These are phyloP conservation scores for Hemileia vastatrix DNA, from an alignment of 1,284 basidiomycete genomes.

Conservation along the genomic window DNA sequence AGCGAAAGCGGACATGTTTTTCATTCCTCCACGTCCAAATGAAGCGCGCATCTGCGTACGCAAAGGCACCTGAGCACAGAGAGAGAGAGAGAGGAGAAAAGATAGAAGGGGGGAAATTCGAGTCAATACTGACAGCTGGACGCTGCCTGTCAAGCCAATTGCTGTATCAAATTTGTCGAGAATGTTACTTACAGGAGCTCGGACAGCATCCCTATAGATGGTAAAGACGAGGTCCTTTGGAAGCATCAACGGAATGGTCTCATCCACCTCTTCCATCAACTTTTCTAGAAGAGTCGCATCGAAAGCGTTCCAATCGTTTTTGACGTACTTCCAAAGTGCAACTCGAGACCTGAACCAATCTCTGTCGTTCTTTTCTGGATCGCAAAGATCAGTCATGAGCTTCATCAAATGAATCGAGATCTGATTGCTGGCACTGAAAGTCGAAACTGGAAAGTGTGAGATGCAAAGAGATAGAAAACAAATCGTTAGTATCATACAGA, in stretches of 20 bases:
- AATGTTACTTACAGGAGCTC: background rate
- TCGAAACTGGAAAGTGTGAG: background rate
- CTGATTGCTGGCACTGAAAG: background rate
- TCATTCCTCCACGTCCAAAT: conserved; percentile 2
- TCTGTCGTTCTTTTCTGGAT: conserved; percentile 13
- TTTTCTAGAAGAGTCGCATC: background rate
- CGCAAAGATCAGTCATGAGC: background rate
- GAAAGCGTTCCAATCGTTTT: conserved; percentile 5
- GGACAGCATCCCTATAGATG: conserved; percentile 9
- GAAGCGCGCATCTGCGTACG: conserved; percentile 12
- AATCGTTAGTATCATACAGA: background rate
- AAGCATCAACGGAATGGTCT: conserved; percentile 13
- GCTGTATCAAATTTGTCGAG: background rate
- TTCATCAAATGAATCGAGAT: conserved; percentile 6
- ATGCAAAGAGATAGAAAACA: background rate
- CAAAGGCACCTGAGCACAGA: conserved; percentile 1
- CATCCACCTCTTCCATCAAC: conserved; percentile 12
- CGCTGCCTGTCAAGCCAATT: background rate
- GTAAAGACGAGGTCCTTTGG: conserved; percentile 9
- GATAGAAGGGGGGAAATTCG: background rate
- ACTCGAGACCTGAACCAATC: conserved; percentile 10
- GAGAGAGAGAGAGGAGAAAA: conserved; percentile 1
- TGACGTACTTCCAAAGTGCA: conserved; percentile 6
- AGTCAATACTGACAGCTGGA: background rate
- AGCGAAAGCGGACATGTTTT: background rate